Percentiles rank a stretch among this genome's conserved stretches.
These are phyloP conservation scores for Entoloma clypeatum DNA, from an alignment of 1,284 basidiomycete species.

Conservation along the genomic window DNA sequence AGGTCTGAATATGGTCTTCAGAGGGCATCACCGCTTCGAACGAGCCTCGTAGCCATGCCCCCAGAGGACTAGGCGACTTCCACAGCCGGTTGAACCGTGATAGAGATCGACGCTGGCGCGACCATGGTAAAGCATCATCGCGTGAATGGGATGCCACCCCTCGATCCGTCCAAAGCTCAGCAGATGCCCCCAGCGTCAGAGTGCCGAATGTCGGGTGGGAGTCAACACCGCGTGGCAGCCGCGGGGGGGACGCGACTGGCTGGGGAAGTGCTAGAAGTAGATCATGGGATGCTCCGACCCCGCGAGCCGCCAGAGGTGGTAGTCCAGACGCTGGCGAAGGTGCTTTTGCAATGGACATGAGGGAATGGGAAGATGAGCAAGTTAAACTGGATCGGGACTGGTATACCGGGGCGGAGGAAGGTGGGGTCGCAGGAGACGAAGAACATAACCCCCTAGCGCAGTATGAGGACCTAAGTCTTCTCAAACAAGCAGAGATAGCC, in stretches of 20 bases:
- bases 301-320: slow-evolving; percentile 57
- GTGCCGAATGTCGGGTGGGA: slow-evolving; percentile 91
- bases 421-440: slow-evolving; percentile 80
- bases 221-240: slow-evolving; percentile 69
- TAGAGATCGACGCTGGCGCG: slow-evolving; percentile 39
- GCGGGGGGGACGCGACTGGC: slow-evolving; percentile 46
- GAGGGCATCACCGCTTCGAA: slow-evolving; percentile 61
- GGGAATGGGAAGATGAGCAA: slow-evolving; percentile 96
- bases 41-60: slow-evolving; percentile 50
- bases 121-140: slow-evolving; percentile 23
- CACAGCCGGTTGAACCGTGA: slow-evolving; percentile 66
- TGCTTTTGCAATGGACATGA: slow-evolving; percentile 55
- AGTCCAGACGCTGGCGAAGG: slow-evolving; percentile 63
- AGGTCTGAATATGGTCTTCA: slow-evolving; percentile 24
- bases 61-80: slow-evolving; percentile 68
- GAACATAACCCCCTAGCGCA: slow-evolving; percentile 92
- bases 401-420: slow-evolving; percentile 90
- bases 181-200: slow-evolving; percentile 74
- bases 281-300: slow-evolving; percentile 86
- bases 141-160: slow-evolving; percentile 72
- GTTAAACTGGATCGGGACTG: slow-evolving; percentile 87
- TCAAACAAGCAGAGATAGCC: slow-evolving; percentile 77
- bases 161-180: slow-evolving; percentile 51
- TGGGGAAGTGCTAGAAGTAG: slow-evolving; percentile 59
- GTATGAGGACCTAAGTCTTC: slow-evolving; percentile 76